These are phyloP conservation scores for Ochetophila trinervis DNA, from an alignment of 306 rosid genomes.

Conservation along the genomic window DNA sequence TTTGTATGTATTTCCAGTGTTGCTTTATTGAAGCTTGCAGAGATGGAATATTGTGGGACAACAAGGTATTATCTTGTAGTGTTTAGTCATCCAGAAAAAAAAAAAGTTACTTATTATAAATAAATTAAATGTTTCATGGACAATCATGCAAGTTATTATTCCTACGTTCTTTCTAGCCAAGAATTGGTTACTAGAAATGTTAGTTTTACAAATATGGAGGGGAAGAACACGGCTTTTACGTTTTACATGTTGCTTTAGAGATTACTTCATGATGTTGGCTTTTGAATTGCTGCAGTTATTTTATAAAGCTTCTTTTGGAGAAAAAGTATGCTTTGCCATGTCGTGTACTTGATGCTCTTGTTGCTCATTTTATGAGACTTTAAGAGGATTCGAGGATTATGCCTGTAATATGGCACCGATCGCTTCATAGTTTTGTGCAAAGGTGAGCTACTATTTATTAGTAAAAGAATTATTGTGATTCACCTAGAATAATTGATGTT, in stretches of 20 bases:
- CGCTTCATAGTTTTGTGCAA: slow-evolving; percentile 87
- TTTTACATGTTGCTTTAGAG: slow-evolving; percentile 11
- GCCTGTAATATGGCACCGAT: slow-evolving; percentile 99
- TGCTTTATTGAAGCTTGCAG: slow-evolving; percentile 78
- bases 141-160: too few species aligned
- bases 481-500: background rate
- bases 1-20: slow-evolving; percentile 60
- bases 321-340: slow-evolving; percentile 90
- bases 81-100: background rate
- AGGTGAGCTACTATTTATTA: slow-evolving; percentile 46
- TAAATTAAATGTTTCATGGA: too few species aligned
- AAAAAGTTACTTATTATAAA: too few species aligned
- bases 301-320: slow-evolving; percentile 90
- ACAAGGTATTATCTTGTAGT: slow-evolving; percentile 58
- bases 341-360: slow-evolving; percentile 75
- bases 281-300: slow-evolving; percentile 60
- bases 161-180: too few species aligned
- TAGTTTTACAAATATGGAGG: background rate
- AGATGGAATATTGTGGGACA: slow-evolving; percentile 92
- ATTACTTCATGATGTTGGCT: slow-evolving; percentile 21
- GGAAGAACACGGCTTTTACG: background rate
- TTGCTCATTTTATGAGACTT: slow-evolving; percentile 79
- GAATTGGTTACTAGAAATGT: too few species aligned
- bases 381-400: slow-evolving; percentile 57
- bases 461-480: background rate